Evolutionary conservation across 495 filamentous ascomycete genomes (phyloP).

Genomic region (Hyaloscypha variabilis): DNA sequence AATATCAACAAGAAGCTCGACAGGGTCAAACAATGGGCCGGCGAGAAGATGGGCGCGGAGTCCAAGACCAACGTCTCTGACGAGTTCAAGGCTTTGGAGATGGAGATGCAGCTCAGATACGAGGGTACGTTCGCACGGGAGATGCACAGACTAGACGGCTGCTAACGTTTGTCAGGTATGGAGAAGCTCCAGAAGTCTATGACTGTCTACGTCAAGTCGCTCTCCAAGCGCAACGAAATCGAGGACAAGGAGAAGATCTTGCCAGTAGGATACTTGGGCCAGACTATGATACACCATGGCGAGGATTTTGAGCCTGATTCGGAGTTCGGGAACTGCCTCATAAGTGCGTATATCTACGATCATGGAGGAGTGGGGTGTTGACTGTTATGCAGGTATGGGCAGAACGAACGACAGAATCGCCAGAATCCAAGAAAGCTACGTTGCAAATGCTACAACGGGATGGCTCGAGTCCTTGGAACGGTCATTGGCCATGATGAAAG

Average conservation of each 20-base stretch:
- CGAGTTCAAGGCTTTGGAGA: constrained; percentile 90
- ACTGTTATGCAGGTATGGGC: constrained; percentile 62
- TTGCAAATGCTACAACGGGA: constrained; percentile 76
- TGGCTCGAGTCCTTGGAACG: constrained; percentile 94
- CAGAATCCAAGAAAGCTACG: constrained; percentile 83
- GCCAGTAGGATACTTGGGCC: constrained; percentile 79
- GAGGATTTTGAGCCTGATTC: constrained; percentile 93
- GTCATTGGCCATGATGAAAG: constrained; percentile 93
- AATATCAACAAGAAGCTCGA: constrained; percentile 96
- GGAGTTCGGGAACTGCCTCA: constrained; percentile 89
- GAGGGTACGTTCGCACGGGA: constrained; percentile 63
- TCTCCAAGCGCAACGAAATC: constrained; percentile 82
- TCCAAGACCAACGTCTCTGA: constrained; percentile 86
- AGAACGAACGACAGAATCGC: constrained; percentile 87
- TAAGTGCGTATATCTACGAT: constrained; percentile 55
- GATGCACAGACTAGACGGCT: background rate
- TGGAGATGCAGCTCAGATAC: constrained; percentile 89
- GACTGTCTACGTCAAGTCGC: constrained; percentile 85
- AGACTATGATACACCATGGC: constrained; percentile 87
- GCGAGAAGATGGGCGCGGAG: constrained; percentile 95
- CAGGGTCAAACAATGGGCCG: constrained; percentile 97
- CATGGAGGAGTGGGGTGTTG: constrained; percentile 5
- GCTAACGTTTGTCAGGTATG: constrained; percentile 63
- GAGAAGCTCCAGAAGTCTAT: constrained; percentile 90
- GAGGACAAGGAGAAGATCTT: constrained; percentile 79